These are phyloP conservation scores for Tolypocladium guangdongense DNA, from an alignment of 2,329 filamentous ascomycete genomes.

Conservation along the genomic window DNA sequence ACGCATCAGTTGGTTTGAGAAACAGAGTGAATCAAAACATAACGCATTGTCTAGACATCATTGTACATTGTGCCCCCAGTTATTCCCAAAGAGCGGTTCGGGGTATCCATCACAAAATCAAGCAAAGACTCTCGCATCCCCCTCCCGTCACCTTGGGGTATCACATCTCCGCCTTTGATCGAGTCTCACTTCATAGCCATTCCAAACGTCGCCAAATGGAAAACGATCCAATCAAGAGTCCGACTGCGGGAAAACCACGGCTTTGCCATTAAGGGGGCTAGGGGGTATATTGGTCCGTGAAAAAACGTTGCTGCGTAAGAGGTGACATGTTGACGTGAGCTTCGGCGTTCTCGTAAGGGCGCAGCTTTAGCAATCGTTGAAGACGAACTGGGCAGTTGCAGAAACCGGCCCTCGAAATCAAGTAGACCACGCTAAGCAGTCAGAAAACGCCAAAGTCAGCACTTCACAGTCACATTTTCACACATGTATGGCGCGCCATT, in stretches of 20 bases:
- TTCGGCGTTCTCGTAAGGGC: not conserved
- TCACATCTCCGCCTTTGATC: not conserved
- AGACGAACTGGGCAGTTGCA: slow-evolving; percentile 8
- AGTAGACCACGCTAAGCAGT: slow-evolving; percentile 23
- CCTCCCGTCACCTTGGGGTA: not conserved
- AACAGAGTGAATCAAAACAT: not conserved
- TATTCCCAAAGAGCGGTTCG: slow-evolving; percentile 8
- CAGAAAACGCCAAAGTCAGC: slow-evolving; percentile 20
- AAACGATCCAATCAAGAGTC: not conserved
- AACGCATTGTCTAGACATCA: not conserved
- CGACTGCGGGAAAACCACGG: not conserved
- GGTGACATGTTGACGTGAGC: not conserved
- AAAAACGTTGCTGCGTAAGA: not conserved
- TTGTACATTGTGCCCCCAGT: not conserved
- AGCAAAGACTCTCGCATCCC: not conserved
- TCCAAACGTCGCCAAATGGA: not conserved
- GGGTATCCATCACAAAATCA: slow-evolving; percentile 9
- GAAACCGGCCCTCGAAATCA: slow-evolving; percentile 17
- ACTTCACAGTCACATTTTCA: slow-evolving; percentile 9
- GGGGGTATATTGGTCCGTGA: not conserved
- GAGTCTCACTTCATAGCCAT: not conserved
- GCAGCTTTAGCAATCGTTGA: slow-evolving; percentile 4
- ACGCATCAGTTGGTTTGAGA: not conserved
- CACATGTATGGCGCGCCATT: slow-evolving; percentile 16
- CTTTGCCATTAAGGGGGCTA: not conserved